A percentile compares a stretch with the other conserved stretches of the same genome.
Evolutionary conservation across 495 filamentous ascomycete genomes (phyloP).

Genomic region (Talaromyces thailandensis): DNA sequence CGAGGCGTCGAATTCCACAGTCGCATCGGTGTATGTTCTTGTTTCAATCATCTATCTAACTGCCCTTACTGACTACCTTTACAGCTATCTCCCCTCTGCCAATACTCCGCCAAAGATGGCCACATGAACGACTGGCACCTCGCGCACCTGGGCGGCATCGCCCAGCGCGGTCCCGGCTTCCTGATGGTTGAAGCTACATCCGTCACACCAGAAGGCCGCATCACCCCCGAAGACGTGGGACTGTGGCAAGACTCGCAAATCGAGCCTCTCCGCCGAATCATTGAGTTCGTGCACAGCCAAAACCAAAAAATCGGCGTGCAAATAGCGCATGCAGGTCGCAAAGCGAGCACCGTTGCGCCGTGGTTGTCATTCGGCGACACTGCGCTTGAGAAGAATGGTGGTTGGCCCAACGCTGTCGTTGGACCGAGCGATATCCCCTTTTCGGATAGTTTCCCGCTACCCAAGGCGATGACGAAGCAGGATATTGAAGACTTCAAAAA

Average conservation of each 20-base stretch:
- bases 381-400: conserved; percentile 12
- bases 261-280: conserved; percentile 22
- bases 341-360: conserved; percentile 45
- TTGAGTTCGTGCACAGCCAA: conserved; percentile 51
- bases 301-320: conserved; percentile 51
- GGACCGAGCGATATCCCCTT: conserved; percentile 11
- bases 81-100: conserved; percentile 31
- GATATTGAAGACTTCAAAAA: conserved; percentile 49
- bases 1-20: conserved; percentile 52
- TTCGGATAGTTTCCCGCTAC: conserved; percentile 18
- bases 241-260: conserved; percentile 58
- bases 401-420: conserved; percentile 18
- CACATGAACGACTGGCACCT: conserved; percentile 45
- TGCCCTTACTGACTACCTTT: not conserved
- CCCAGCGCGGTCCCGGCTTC: conserved; percentile 45
- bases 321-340: conserved; percentile 54
- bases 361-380: conserved; percentile 29
- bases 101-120: conserved; percentile 48
- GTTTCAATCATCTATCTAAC: not conserved
- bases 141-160: conserved; percentile 37
- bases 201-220: conserved; percentile 52
- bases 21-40: conserved; percentile 42
- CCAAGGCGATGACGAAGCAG: conserved; percentile 20
- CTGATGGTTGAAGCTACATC: conserved; percentile 55
- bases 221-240: conserved; percentile 53